These are phyloP conservation scores for Arachnomyces sp. DNA, from an alignment of 2,329 filamentous ascomycete genomes.

Conservation along the genomic window DNA sequence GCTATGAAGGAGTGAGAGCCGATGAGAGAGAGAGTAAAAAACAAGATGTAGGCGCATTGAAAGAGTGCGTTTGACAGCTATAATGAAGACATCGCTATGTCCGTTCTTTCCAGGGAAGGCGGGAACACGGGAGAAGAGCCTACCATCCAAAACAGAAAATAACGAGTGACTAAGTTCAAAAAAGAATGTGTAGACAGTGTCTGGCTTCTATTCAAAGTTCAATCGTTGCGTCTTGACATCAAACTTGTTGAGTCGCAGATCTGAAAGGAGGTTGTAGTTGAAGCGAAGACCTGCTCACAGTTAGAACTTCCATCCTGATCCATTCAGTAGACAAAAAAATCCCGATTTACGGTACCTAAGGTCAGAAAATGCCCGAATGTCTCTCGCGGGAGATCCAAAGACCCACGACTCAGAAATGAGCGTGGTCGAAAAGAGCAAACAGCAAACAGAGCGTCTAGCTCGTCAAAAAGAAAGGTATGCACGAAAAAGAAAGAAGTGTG, in stretches of 20 bases:
- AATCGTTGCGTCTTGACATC: constrained; percentile 16
- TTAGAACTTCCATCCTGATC: not conserved
- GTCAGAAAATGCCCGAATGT: not conserved
- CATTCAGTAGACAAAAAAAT: not conserved
- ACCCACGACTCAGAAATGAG: not conserved
- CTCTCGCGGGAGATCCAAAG: not conserved
- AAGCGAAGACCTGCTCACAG: not conserved
- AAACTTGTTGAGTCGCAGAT: constrained; percentile 19
- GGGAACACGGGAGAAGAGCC: not conserved
- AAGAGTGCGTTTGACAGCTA: too few relatives aligned
- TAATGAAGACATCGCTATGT: too few relatives aligned
- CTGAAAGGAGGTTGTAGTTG: not conserved
- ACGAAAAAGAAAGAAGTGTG: constrained; percentile 8
- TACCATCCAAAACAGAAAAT: not conserved
- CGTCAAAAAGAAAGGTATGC: constrained; percentile 7
- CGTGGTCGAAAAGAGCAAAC: not conserved
- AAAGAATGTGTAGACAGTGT: constrained; percentile 16
- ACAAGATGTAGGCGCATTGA: too few relatives aligned
- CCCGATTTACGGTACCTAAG: not conserved
- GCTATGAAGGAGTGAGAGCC: too few relatives aligned
- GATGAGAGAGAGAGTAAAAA: too few relatives aligned
- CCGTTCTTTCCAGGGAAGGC: too few relatives aligned
- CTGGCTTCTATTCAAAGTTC: constrained; percentile 8
- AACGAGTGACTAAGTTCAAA: constrained; percentile 5
- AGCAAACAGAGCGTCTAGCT: constrained; percentile 11